Conservation (phyloP, 768 basidiomycete genomes). For the Xanthoconium purpureum region DNA sequence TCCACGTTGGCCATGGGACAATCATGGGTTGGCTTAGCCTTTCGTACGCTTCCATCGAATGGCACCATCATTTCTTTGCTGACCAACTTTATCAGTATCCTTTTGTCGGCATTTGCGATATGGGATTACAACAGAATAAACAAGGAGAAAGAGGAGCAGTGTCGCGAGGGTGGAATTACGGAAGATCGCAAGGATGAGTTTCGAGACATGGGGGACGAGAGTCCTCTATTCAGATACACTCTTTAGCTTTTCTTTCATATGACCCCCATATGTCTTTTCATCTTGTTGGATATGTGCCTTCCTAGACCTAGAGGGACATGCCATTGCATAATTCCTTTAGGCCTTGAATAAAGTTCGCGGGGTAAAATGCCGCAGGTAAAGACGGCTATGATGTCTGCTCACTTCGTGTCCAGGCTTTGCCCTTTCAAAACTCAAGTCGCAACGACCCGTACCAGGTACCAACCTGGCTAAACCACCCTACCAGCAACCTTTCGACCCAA, state of each 20-base stretch:
- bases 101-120: conserved; percentile 43
- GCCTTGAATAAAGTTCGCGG: too few species aligned
- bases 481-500: too few species aligned
- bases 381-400: too few species aligned
- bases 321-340: too few species aligned
- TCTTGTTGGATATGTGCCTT: too few species aligned
- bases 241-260: not conserved
- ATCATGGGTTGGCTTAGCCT: conserved; percentile 36
- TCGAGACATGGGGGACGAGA: conserved; percentile 48
- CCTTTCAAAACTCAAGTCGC: too few species aligned
- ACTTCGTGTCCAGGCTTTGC: too few species aligned
- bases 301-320: too few species aligned
- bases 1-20: conserved; percentile 37
- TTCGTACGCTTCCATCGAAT: conserved; percentile 18
- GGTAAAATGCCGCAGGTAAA: too few species aligned
- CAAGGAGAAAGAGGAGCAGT: conserved; percentile 44
- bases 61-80: conserved; percentile 22
- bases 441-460: too few species aligned
- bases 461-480: too few species aligned
- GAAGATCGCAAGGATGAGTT: conserved; percentile 40
- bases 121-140: conserved; percentile 49
- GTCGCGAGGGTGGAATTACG: conserved; percentile 43
- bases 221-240: conserved; percentile 51
- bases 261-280: too few species aligned
- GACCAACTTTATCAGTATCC: conserved; percentile 34